Conservation (phyloP, 2,329 filamentous ascomycete species). For the Exophiala bonariae region DNA sequence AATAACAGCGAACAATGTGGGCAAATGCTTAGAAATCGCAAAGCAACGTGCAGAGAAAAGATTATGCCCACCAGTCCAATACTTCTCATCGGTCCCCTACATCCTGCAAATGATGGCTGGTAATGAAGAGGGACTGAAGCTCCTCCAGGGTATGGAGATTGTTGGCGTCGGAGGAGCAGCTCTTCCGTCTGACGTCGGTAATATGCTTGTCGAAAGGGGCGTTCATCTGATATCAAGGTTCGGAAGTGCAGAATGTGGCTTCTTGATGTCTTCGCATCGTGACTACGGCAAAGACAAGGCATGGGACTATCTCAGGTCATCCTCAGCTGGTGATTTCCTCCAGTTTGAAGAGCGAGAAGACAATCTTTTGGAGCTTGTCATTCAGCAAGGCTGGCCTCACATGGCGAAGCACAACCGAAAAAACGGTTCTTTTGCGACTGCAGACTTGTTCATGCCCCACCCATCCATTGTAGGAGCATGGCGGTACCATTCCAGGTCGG, state of each 20-base stretch:
- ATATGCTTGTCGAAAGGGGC: constrained; percentile 50
- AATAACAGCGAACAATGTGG: constrained; percentile 57
- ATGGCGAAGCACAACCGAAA: constrained; percentile 58
- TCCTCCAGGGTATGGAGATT: constrained; percentile 56
- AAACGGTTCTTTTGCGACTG: constrained; percentile 63
- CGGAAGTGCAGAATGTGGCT: constrained; percentile 67
- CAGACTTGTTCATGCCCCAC: constrained; percentile 63
- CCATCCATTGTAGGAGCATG: constrained; percentile 54
- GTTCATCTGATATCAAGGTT: constrained; percentile 63
- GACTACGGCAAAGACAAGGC: constrained; percentile 55
- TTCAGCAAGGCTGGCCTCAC: constrained; percentile 59
- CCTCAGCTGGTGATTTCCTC: constrained; percentile 36
- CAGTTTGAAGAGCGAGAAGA: constrained; percentile 49
- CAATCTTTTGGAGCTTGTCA: constrained; percentile 55
- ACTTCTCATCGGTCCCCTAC: constrained; percentile 65
- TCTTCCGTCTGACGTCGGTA: constrained; percentile 53
- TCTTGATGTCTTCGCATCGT: constrained; percentile 63
- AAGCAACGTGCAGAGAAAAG: constrained; percentile 17
- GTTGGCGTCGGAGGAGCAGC: constrained; percentile 66
- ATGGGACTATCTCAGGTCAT: constrained; percentile 61
- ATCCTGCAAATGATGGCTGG: constrained; percentile 56
- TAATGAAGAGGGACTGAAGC: constrained; percentile 41
- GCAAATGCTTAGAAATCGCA: constrained; percentile 44
- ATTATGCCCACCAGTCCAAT: constrained; percentile 43
- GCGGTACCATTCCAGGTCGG: constrained; percentile 62